A percentile compares a stretch with the other conserved stretches of the same genome.
These are phyloP conservation scores for Chlorophyllum brunneum DNA, from an alignment of 768 basidiomycete genomes.

Conservation along the genomic window DNA sequence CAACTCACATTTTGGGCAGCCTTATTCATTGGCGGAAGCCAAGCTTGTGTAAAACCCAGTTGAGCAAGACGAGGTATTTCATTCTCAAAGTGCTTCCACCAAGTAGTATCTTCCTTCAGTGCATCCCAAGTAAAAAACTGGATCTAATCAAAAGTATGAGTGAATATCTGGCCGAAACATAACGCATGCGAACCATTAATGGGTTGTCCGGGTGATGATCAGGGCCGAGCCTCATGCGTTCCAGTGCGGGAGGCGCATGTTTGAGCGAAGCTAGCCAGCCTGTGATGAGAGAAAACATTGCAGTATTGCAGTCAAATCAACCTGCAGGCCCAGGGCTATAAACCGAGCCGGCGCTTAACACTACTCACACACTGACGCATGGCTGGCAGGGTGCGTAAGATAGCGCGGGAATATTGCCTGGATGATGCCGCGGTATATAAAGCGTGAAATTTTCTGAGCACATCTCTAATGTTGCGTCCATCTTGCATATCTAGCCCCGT, in stretches of 20 bases:
- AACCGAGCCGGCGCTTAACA: not conserved
- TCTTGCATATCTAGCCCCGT: conserved; percentile 43
- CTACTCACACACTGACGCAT: not conserved
- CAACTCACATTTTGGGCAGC: conserved; percentile 54
- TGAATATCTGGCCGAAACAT: not conserved
- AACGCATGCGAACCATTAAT: conserved; percentile 52
- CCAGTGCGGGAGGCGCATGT: conserved; percentile 36
- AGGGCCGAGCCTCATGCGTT: conserved; percentile 60
- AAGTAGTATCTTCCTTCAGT: conserved; percentile 52
- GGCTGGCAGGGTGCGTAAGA: not conserved
- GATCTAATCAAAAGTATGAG: conserved; percentile 35
- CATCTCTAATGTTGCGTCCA: conserved; percentile 31
- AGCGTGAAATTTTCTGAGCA: conserved; percentile 8
- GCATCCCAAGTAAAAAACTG: conserved; percentile 89
- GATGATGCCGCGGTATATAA: conserved; percentile 11
- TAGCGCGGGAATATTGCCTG: not conserved
- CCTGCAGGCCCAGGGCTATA: not conserved
- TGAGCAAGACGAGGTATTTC: conserved; percentile 61
- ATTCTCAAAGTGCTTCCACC: conserved; percentile 75
- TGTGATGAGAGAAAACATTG: conserved; percentile 16
- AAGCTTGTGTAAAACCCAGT: conserved; percentile 75
- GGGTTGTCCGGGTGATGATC: conserved; percentile 47
- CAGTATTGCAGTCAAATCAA: not conserved
- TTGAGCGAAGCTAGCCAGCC: conserved; percentile 13
- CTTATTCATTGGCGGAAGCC: conserved; percentile 84